Conservation (phyloP, 768 basidiomycete species). For the Tulasnella sp. region DNA sequence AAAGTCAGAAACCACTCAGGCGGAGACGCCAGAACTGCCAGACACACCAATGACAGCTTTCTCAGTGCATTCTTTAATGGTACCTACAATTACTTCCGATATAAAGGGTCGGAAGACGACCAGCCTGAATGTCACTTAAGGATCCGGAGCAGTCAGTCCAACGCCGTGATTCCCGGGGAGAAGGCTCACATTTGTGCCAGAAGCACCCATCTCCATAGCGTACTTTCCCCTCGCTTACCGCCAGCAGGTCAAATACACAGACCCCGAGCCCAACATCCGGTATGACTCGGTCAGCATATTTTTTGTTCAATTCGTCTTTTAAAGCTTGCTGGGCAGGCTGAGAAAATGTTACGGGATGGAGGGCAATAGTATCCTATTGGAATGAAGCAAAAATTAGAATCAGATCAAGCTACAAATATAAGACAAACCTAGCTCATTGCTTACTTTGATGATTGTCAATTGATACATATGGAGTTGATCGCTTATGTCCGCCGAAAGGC, state of each 20-base stretch:
- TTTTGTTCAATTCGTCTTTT: constrained; percentile 81
- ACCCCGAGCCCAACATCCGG: constrained; percentile 89
- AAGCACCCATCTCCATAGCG: constrained; percentile 89
- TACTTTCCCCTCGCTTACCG: constrained; percentile 85
- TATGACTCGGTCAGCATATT: constrained; percentile 86
- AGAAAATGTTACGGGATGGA: constrained; percentile 82
- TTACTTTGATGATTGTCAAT: constrained; percentile 31
- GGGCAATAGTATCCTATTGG: constrained; percentile 86
- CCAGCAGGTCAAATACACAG: constrained; percentile 75
- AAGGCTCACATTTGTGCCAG: constrained; percentile 75
- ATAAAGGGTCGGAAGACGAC: constrained; percentile 86
- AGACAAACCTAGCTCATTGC: neutral
- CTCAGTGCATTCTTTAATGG: constrained; percentile 77
- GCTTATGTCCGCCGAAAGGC: too few relatives aligned
- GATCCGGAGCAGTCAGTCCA: neutral
- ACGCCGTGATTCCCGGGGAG: neutral
- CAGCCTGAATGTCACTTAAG: constrained; percentile 72
- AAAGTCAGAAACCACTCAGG: neutral
- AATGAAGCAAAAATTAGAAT: too few relatives aligned
- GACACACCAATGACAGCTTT: constrained; percentile 72
- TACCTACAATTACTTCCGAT: constrained; percentile 82
- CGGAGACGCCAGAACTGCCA: neutral
- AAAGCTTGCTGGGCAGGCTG: constrained; percentile 68
- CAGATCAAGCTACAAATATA: too few relatives aligned
- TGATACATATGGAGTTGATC: constrained; percentile 26